Base-by-base conservation (phyloP, 352 stramenopile species). In the Albugo candida region DNA sequence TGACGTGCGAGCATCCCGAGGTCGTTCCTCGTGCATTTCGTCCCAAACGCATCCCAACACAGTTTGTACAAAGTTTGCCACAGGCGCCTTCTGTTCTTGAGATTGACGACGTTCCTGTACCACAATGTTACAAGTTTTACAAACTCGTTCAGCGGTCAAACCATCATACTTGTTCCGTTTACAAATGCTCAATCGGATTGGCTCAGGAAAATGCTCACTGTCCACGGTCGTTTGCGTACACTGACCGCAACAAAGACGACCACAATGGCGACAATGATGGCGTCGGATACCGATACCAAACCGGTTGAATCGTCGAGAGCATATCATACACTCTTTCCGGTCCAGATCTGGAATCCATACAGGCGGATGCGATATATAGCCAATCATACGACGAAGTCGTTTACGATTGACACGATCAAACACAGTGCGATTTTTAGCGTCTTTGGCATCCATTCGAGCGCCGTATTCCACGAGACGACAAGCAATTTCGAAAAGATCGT, bases 211-310 rank as follows among this genome's bases (percentile, higher is more conserved):
- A 17, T 71, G 70, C 27, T 70, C 70, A 42, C 59, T 71, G 41
- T 84, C 72, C 11, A 92, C 61, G 12, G 68, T 82, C 13, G 80
- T 63, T 44, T 82, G 60, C 43, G 72, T 81, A 53, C 78, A 92
- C 47, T 80, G 60, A 13, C 74, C 70, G 46, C 78, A 92, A 46
- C 79, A 76, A 21, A 92, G 60, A 12, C 76, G 72, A 0, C 77
- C 79, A 51, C 79, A 92, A 61, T 85, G 80, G 13, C 79, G 78
- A 53, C 78, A 92, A 59, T 92, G 78, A 53, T 92, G 78, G 18
- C 78, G 78, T 39, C 76, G 72, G 20, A 82, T 63, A 36, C 70
- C 74, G 12, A 88, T 52, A 18, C 55, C 56, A 2, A 89, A 55
- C 20, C 58, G 59, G 16, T 60, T 78, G 48, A 91, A 91, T 55